These are phyloP conservation scores for Podospora fimiseda DNA, from an alignment of 495 filamentous ascomycete genomes.

Conservation along the genomic window DNA sequence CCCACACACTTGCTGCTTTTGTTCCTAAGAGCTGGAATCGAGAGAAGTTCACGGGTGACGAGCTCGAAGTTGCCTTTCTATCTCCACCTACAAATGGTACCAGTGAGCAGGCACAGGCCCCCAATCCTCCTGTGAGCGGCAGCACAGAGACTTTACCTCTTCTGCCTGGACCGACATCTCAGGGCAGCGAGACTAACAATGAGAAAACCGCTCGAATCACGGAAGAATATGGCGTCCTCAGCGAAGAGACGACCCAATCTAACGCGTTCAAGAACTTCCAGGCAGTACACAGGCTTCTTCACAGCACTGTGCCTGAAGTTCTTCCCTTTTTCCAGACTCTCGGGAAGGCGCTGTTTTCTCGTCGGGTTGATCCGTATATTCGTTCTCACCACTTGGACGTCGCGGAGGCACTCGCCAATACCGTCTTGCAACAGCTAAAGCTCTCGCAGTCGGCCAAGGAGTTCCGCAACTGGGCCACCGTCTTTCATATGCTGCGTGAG, in stretches of 20 bases:
- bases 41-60: conserved; percentile 15
- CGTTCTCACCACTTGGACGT: conserved; percentile 64
- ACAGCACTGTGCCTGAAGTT: conserved; percentile 63
- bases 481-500: conserved; percentile 68
- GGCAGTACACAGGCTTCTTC: conserved; percentile 67
- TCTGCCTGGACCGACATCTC: conserved; percentile 26
- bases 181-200: conserved; percentile 11
- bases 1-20: conserved; percentile 55
- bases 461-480: conserved; percentile 74
- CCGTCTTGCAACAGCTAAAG: conserved; percentile 58
- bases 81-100: not conserved
- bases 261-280: conserved; percentile 68
- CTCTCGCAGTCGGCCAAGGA: conserved; percentile 30
- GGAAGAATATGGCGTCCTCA: conserved; percentile 12
- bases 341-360: conserved; percentile 69
- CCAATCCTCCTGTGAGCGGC: not conserved
- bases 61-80: not conserved
- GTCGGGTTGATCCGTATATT: conserved; percentile 57
- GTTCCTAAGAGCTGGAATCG: conserved; percentile 40
- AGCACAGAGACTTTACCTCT: conserved; percentile 11
- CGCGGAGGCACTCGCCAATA: conserved; percentile 69
- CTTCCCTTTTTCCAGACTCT: conserved; percentile 72
- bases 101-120: not conserved
- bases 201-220: too few relatives aligned
- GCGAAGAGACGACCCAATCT: conserved; percentile 32